These are phyloP conservation scores for Chlamydomonas asymmetrica DNA, from an alignment of 139 green algal species.

Conservation along the genomic window DNA sequence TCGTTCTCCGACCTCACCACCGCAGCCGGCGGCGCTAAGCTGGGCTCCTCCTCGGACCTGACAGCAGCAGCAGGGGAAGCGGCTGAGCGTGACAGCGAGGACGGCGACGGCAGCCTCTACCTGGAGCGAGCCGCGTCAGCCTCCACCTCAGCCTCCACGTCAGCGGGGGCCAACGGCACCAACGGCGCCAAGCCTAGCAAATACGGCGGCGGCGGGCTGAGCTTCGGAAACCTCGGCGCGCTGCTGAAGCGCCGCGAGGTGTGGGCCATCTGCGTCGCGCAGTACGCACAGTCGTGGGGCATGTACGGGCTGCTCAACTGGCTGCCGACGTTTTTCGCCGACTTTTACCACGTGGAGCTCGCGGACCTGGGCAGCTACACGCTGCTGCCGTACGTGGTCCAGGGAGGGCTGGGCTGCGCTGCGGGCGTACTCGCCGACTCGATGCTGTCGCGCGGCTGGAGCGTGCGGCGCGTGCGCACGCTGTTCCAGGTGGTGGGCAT, in stretches of 20 bases:
- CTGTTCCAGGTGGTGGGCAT: slow-evolving; percentile 65
- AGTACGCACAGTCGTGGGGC: slow-evolving; percentile 69
- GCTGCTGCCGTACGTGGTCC: slow-evolving; percentile 73
- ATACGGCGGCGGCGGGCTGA: background rate
- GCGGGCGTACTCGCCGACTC: slow-evolving; percentile 48
- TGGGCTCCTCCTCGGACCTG: background rate
- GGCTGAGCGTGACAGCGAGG: slow-evolving; percentile 4
- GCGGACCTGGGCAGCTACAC: slow-evolving; percentile 69
- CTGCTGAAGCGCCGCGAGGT: slow-evolving; percentile 59
- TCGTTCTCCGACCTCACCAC: background rate
- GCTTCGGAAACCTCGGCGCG: slow-evolving; percentile 28
- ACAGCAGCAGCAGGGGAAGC: slow-evolving; percentile 13
- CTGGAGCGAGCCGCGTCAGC: too few species aligned
- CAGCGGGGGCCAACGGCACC: too few species aligned
- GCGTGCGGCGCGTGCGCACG: slow-evolving; percentile 44
- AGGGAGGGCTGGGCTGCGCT: slow-evolving; percentile 46
- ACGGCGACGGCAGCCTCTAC: too few species aligned
- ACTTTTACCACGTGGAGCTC: slow-evolving; percentile 64
- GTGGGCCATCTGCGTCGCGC: slow-evolving; percentile 72
- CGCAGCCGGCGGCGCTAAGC: slow-evolving; percentile 6
- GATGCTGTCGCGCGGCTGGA: slow-evolving; percentile 43
- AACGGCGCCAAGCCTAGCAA: background rate
- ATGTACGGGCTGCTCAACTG: slow-evolving; percentile 81
- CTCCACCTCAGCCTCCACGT: too few species aligned
- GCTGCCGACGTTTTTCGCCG: slow-evolving; percentile 83